Evolutionary conservation across 2,329 filamentous ascomycete genomes (phyloP), one percentile per base, ranked within the genome.

Genomic region (Fusarium sp.): DNA sequence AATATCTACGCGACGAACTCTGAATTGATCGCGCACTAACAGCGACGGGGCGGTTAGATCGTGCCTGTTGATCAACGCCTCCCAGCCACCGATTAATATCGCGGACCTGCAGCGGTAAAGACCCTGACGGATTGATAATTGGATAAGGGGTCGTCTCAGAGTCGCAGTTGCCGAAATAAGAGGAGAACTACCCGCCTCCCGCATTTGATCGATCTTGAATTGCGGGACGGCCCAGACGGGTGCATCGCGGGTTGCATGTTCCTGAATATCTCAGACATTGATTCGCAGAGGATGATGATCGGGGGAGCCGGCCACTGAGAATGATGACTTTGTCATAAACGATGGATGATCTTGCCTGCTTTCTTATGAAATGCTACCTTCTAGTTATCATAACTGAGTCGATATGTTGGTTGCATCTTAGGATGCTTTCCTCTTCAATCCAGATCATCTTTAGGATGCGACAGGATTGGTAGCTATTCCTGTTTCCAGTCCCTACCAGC

Each of bases 1-100:
- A 54, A 54, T 54, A 8, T 55, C 39, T n/a, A 36, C 27, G 11
- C 10, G 39, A 5, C 27, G n/a, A 28, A 23, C 13, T 34, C 18
- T 23, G 39, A 39, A 39, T 55, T 47, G 54, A 61, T 61, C 39
- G 43, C 51, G 39, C 36, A 54, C 43, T 57, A 28, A 31, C 18
- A 44, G 31, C 41, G 31, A 18, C n/a, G n/a, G n/a, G n/a, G 37
- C 36, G 30, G 5, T 41, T 30, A 56, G 67, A 70, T 70, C 23
- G 67, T 70, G 55, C 67, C 67, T 70, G 67, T 47, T 70, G 67
- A 70, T 70, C 67, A n/a, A 60, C 46, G 18, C 27, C 50, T 31
- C 46, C 59, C 67, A 70, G 51, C 67, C 67, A 70, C 54, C 46
- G 37, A 44, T 39, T 53, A 39, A 53, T n/a, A n/a, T n/a, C 43